Base-by-base conservation (phyloP, 164 flowering plant species). In the Hamamelis virginiana region DNA sequence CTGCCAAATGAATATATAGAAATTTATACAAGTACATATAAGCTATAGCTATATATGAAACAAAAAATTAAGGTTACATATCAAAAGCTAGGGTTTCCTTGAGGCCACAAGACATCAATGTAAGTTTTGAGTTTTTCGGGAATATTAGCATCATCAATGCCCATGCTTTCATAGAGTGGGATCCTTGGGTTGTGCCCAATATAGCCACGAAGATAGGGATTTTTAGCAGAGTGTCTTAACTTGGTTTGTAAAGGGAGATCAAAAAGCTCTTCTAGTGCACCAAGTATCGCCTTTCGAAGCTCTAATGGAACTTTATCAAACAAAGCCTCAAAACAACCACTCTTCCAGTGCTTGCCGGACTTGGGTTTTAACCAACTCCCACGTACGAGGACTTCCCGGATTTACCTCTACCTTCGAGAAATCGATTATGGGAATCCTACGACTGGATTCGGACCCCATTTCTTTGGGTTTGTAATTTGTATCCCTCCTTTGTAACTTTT, bases 151-250 rank as follows among this genome's bases (percentile, higher is more conserved):
- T 77, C 82, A 11, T 78, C 77, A 27, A 87, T 77, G 38, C 84
- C 86, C 80, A 85, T 51, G 77, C 86, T 77, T 50, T 89, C 94
- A 26, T 50, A 82, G 0, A 84, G 70, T 0, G 91, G 91, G 3
- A 71, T 68, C 10, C 27, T 22, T 0, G 85, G 78, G 43, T 75
- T 68, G 22, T 77, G 83, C 11, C 88, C 91, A n/a, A 74, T 75
- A 50, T 85, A 87, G 12, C 91, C 90, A 46, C 78, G 80, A 52
- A 41, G n/a, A n/a, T n/a, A 86, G 0, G 87, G 89, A 23, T 80
- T 81, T 14, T 75, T 60, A 1, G 82, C 83, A 18, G 72, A 58
- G 72, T 84, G 80, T 9, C 58, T 48, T 19, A 63, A 6, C 64
- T 89, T 89, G 58, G 81, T 83, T 63, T 80, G 69, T 25, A 79